Evolutionary conservation across 192 early-diverging fungal species (phyloP), one percentile per base, ranked within the genome.

Genomic region (Chytriomyces sp.): DNA sequence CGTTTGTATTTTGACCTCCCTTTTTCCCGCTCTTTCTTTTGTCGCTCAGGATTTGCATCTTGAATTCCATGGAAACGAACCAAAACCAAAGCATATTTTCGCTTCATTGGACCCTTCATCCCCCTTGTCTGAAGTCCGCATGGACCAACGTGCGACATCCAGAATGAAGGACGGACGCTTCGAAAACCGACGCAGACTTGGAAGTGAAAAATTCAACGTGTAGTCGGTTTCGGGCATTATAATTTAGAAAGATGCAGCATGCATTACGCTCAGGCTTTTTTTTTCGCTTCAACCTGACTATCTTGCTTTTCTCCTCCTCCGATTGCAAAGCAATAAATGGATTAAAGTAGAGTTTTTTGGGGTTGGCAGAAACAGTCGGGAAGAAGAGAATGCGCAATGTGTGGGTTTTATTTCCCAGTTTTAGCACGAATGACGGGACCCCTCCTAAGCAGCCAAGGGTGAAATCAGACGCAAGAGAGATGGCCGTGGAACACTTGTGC

Each of bases 401-500:
- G 35, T 35, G 35, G 35, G 57, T 16, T 59, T 16, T 20, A 64
- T 64, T 64, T 26, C 63, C 63, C 63, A 64, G 20, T 57, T 20
- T 20, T n/a, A 57, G 20, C 53, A 57, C 53, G 13, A 57, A n/a
- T 20, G 53, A 57, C 16, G 20, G 20, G 10, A 18, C 24, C 45
- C 62, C 53, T 16, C 35, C 69, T 78, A 85, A 16, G 79, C 79
- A n/a, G 85, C 82, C 46, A 86, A 75, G 1, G 85, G 85, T 2
- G 82, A 84, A 50, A 86, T 84, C 35, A 86, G 75, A 7, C 79
- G 77, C 26, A 86, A 67, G n/a, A 86, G 60, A 23, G 74, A 80
- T 6, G 85, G 85, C 6, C 83, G 75, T 0, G 85, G 85, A 6
- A 64, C 23, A 46, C 80, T 80, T 11, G 83, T 64, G 45, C 81